These are phyloP conservation scores for Marchantia polymorpha DNA, from an alignment of 225 moss, liverwort and hornwort genomes.

Conservation along the genomic window DNA sequence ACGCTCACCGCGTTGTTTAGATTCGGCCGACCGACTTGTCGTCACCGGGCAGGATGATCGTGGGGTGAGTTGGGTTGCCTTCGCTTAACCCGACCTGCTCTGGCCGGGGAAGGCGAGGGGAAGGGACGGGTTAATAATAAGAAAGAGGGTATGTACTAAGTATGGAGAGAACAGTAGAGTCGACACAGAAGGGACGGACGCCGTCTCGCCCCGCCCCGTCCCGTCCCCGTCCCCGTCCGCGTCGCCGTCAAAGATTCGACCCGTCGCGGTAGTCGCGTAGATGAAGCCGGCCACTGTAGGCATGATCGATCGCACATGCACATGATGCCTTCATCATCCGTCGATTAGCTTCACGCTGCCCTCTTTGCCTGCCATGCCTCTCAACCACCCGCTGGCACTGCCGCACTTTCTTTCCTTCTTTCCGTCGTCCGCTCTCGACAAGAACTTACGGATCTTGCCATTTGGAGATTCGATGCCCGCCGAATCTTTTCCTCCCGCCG, in stretches of 20 bases:
- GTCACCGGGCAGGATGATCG: neutral
- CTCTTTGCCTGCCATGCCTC: neutral
- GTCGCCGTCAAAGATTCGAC: neutral
- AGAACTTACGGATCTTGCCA: neutral
- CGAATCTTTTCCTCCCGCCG: conserved; percentile 1
- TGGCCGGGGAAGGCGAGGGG: too few relatives aligned
- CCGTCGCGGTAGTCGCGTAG: neutral
- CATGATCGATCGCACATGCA: conserved; percentile 2
- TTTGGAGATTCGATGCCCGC: neutral
- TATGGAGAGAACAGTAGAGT: too few relatives aligned
- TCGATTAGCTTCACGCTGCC: neutral
- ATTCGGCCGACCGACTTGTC: neutral
- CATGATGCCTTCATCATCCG: neutral
- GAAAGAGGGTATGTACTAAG: too few relatives aligned
- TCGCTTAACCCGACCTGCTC: neutral
- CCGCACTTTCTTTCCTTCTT: neutral
- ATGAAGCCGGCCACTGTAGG: neutral
- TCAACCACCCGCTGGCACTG: neutral
- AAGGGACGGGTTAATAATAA: too few relatives aligned
- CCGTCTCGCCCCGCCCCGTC: conserved; percentile 4
- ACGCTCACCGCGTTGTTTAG: neutral
- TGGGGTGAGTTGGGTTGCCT: neutral
- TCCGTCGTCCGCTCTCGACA: neutral
- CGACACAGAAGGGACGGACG: too few relatives aligned
- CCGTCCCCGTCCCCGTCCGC: too few relatives aligned